A percentile compares a stretch with the other conserved stretches of the same genome.
These are phyloP conservation scores for Climacium dendroides DNA, from an alignment of 225 moss, liverwort and hornwort species.

Conservation along the genomic window DNA sequence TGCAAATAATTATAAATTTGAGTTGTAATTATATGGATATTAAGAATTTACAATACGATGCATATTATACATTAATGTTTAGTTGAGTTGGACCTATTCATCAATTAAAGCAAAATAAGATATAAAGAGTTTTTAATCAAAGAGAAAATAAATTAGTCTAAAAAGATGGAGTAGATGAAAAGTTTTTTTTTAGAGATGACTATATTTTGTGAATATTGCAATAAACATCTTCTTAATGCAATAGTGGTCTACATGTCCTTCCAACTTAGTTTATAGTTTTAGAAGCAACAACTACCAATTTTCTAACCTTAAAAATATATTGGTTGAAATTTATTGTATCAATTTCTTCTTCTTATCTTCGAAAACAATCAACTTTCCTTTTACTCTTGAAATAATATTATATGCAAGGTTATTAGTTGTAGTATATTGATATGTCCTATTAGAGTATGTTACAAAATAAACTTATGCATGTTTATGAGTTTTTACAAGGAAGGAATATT, in stretches of 20 bases:
- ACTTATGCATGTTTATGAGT: background rate
- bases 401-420: background rate
- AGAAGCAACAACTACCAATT: background rate
- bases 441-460: background rate
- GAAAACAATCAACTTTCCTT: background rate
- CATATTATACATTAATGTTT: background rate
- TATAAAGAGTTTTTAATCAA: background rate
- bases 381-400: background rate
- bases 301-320: background rate
- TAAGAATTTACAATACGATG: background rate
- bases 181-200: background rate
- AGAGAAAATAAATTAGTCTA: background rate
- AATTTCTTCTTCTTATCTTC: background rate
- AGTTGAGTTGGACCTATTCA: background rate
- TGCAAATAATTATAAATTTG: background rate
- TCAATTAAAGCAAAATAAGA: background rate
- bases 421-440: background rate
- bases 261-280: background rate
- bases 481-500: background rate
- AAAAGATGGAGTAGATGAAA: background rate
- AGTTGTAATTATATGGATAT: background rate
- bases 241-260: background rate
- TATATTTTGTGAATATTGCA: background rate
- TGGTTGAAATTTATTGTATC: no score
- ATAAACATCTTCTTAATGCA: background rate